These are phyloP conservation scores for Funneliformis mosseae DNA, from an alignment of 192 early-diverging fungal genomes.

Conservation along the genomic window DNA sequence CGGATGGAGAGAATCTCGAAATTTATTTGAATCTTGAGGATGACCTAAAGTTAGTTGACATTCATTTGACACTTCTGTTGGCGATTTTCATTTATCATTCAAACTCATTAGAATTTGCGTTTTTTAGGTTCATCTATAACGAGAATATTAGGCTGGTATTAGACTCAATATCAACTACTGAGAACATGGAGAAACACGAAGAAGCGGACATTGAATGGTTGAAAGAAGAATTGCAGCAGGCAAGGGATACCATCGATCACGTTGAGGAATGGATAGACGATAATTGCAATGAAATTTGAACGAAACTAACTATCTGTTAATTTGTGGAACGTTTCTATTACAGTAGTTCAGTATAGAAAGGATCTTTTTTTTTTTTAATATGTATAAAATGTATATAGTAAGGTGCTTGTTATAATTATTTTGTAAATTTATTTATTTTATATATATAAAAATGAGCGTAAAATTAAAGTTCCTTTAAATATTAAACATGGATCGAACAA, in stretches of 20 bases:
- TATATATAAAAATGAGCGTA: no score
- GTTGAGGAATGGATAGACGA: not conserved
- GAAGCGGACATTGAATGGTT: not conserved
- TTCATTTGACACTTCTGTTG: not conserved
- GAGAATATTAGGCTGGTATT: not conserved
- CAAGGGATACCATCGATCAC: not conserved
- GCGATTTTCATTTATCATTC: not conserved
- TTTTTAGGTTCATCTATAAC: not conserved
- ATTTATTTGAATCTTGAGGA: not conserved
- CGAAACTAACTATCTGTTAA: no score
- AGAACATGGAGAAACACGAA: not conserved
- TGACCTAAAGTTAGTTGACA: slow-evolving; percentile 20
- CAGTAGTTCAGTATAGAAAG: no score
- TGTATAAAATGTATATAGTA: no score
- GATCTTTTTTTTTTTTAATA: no score
- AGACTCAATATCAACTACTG: not conserved
- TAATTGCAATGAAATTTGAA: not conserved
- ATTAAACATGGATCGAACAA: no score
- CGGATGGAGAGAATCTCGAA: not conserved
- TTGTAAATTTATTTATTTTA: no score
- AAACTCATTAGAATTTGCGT: not conserved
- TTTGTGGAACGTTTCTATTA: no score
- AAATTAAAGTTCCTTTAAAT: no score
- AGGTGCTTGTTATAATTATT: no score
- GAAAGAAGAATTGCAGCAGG: not conserved